Evolutionary conservation across 2,329 filamentous ascomycete genomes (phyloP).

Genomic region (Fusarium guadeloupense): DNA sequence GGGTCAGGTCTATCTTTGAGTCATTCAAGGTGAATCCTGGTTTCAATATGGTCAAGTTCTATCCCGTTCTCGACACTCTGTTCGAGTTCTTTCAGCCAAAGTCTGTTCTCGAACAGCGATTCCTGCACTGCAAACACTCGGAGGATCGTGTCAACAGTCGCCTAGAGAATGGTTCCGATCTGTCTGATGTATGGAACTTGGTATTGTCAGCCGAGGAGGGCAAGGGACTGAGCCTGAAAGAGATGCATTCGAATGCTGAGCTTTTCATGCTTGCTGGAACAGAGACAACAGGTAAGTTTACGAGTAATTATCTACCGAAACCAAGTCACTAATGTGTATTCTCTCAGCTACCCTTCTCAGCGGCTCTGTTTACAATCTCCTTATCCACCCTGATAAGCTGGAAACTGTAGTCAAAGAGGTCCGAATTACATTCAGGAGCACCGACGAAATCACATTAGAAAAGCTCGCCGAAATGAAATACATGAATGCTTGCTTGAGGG

Average conservation of each 20-base stretch:
- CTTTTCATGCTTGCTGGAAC: slow-evolving; percentile 25
- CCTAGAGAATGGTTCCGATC: slow-evolving; percentile 7
- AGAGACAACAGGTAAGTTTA: slow-evolving; percentile 12
- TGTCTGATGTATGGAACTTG: slow-evolving; percentile 21
- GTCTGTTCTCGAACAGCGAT: neutral
- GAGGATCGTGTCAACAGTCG: slow-evolving; percentile 10
- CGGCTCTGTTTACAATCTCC: neutral
- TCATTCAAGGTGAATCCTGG: slow-evolving; percentile 4
- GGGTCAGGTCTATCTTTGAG: slow-evolving; percentile 40
- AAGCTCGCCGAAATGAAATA: neutral
- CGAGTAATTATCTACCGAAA: too few species aligned
- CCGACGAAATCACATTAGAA: neutral
- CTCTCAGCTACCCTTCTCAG: slow-evolving; percentile 3
- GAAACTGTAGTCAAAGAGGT: neutral
- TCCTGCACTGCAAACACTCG: slow-evolving; percentile 7
- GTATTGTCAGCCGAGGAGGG: slow-evolving; percentile 14
- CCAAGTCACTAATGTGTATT: neutral
- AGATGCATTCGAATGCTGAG: slow-evolving; percentile 22
- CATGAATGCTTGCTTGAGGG: slow-evolving; percentile 10
- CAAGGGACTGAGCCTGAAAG: slow-evolving; percentile 9
- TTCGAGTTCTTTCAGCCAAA: slow-evolving; percentile 12
- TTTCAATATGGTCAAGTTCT: slow-evolving; percentile 4
- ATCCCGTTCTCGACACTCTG: neutral
- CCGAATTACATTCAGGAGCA: neutral
- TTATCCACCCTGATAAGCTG: slow-evolving; percentile 3